Evolutionary conservation across 73 alveolate genomes (phyloP).

Genomic region (Paramecium primaurelia): DNA sequence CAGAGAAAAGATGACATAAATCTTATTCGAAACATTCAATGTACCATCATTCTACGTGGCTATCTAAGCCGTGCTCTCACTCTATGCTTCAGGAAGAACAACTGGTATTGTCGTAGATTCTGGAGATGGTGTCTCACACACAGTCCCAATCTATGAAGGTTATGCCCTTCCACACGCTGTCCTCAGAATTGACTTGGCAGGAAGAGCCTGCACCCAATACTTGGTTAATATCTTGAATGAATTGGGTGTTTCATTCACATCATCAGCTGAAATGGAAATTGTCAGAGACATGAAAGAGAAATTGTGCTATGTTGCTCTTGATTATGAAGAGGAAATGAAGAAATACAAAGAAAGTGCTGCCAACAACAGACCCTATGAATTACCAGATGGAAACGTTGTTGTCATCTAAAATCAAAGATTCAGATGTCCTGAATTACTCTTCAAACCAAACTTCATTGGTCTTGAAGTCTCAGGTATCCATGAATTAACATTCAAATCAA

Average conservation of each 20-base stretch:
- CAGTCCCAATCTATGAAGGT: constrained; percentile 99
- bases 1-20: constrained; percentile 85
- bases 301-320: constrained; percentile 53
- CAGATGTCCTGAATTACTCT: constrained; percentile 87
- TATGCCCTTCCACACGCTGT: constrained; percentile 93
- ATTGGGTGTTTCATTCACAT: constrained; percentile 84
- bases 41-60: constrained; percentile 96
- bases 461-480: constrained; percentile 72
- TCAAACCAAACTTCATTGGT: constrained; percentile 83
- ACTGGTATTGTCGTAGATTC: constrained; percentile 97
- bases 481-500: constrained; percentile 76
- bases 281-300: constrained; percentile 75
- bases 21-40: constrained; percentile 96
- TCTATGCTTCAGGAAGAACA: constrained; percentile 93
- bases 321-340: constrained; percentile 49
- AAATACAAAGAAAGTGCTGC: constrained; percentile 37
- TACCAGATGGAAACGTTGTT: constrained; percentile 56
- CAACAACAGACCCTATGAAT: constrained; percentile 47
- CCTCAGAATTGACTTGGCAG: constrained; percentile 92
- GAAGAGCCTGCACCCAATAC: constrained; percentile 91
- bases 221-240: constrained; percentile 84
- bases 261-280: constrained; percentile 93
- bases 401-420: constrained; percentile 60
- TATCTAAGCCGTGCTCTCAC: constrained; percentile 94
- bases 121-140: constrained; percentile 99